These are phyloP conservation scores for Poa annua DNA, from an alignment of 176 grass and related monocot genomes.

Conservation along the genomic window DNA sequence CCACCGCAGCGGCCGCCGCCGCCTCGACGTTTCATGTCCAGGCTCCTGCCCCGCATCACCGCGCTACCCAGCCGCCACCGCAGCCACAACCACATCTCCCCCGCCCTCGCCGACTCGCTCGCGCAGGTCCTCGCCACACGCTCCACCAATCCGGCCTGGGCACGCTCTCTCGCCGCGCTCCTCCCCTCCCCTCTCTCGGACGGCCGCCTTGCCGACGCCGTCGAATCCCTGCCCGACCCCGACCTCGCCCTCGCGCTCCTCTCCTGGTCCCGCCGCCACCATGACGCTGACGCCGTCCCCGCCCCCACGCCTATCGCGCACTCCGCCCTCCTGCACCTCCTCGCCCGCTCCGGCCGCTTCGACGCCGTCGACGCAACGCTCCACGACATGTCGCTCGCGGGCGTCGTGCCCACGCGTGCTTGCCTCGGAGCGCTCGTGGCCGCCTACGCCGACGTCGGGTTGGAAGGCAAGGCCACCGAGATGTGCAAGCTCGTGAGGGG, in stretches of 20 bases:
- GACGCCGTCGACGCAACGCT: conserved; percentile 27
- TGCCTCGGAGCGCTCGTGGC: conserved; percentile 36
- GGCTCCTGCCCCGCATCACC: conserved; percentile 33
- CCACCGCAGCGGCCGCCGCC: conserved; percentile 25
- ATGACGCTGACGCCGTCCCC: background rate
- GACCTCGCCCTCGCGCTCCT: conserved; percentile 47
- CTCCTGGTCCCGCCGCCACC: conserved; percentile 37
- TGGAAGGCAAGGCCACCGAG: conserved; percentile 36
- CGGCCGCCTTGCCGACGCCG: conserved; percentile 48
- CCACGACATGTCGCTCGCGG: conserved; percentile 29
- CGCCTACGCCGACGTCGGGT: conserved; percentile 44
- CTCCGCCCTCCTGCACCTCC: conserved; percentile 46
- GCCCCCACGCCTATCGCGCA: conserved; percentile 41
- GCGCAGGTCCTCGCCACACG: conserved; percentile 46
- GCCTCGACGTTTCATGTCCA: conserved; percentile 30
- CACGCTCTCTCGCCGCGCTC: conserved; percentile 40
- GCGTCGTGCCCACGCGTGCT: conserved; percentile 36
- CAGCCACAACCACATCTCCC: background rate
- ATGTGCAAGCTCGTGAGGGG: conserved; percentile 37
- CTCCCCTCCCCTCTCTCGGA: conserved; percentile 55
- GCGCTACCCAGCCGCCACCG: background rate
- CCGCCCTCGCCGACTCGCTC: conserved; percentile 37
- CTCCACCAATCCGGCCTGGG: conserved; percentile 42
- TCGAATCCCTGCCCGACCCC: conserved; percentile 34
- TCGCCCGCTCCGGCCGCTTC: conserved; percentile 42